Conservation (phyloP, 257 asterid species). For the Prunella vulgaris region DNA sequence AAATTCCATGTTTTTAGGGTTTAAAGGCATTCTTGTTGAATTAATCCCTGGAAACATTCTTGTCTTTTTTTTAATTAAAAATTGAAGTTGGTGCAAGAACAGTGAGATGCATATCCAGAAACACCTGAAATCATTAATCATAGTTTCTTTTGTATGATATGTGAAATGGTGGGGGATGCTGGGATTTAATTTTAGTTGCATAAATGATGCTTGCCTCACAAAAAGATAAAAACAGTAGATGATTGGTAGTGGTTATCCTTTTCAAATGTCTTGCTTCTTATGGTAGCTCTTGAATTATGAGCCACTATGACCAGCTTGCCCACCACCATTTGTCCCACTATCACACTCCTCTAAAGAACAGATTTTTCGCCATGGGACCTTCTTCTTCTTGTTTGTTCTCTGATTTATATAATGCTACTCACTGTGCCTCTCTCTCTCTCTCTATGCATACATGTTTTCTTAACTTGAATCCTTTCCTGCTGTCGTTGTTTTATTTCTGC, state of each 20-base stretch:
- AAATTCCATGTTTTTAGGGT: neutral
- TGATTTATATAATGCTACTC: slow-evolving; percentile 1
- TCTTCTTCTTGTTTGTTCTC: slow-evolving; percentile 16
- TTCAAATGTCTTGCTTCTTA: slow-evolving; percentile 29
- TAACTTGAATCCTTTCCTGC: neutral
- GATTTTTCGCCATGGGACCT: slow-evolving; percentile 15
- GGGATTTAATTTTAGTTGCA: slow-evolving; percentile 22
- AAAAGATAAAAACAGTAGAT: slow-evolving; percentile 30
- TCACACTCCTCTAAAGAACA: neutral
- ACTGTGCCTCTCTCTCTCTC: neutral
- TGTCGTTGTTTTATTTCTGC: neutral
- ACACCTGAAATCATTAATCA: slow-evolving; percentile 41
- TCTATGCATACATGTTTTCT: neutral
- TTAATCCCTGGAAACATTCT: neutral
- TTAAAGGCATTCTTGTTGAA: neutral
- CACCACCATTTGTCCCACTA: slow-evolving; percentile 36
- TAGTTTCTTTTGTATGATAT: slow-evolving; percentile 14
- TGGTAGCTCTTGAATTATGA: slow-evolving; percentile 37
- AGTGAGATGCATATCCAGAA: slow-evolving; percentile 23
- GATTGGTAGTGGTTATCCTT: slow-evolving; percentile 25
- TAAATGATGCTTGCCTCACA: slow-evolving; percentile 15
- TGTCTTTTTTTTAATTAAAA: slow-evolving; percentile 13
- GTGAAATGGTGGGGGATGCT: slow-evolving; percentile 19
- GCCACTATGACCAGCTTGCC: slow-evolving; percentile 39
- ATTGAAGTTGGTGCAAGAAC: slow-evolving; percentile 15